Evolutionary conservation across 306 rosid species (phyloP), one percentile per base, ranked within the genome.

Genomic region (Acmispon strigosus): DNA sequence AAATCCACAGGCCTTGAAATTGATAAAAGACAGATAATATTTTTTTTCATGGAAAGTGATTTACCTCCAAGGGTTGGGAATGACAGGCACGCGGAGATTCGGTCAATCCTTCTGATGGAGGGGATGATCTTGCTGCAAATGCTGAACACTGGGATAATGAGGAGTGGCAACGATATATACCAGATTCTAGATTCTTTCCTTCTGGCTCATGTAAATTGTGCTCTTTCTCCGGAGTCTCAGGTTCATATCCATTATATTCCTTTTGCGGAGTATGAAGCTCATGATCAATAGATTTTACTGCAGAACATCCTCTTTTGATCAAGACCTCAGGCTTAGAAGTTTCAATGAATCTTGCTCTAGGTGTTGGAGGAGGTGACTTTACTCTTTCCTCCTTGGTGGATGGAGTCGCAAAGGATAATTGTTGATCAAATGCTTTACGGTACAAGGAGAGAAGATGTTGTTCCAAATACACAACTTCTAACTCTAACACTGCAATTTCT

Each of bases 21-120:
- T 1, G 32, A 27, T 27, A 27, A 27, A 27, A 27, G 32, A 27
- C 32, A 2, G 32, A 27, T 27, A 27, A 27, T 2, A 2, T 2
- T 2, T 2, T 27, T 27, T 2, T 27, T 4, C 32, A 2, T 27
- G 32, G 32, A 27, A 32, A 32, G 12, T 36, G 60, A 68, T 18
- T 77, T 84, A 94, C 99, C 96, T 89, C 96, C 80, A 87, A 78
- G n/a, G 97, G 97, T 64, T 86, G 96, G 47, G 97, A 94, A 65
- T 89, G 97, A 66, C 84, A 87, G 20, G 88, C 77, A 29, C 87
- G 89, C 27, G 87, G 68, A 62, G 90, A 83, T 72, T 85, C 87
- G 0, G 66, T 72, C 24, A 61, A 63, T 14, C 72, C 77, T 41
- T 93, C 92, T 47, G 66, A 84, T n/a, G 86, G 76, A 17, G 92